Base-by-base conservation (phyloP, 345 rosid genomes). In the Dipteronia dyeriana region DNA sequence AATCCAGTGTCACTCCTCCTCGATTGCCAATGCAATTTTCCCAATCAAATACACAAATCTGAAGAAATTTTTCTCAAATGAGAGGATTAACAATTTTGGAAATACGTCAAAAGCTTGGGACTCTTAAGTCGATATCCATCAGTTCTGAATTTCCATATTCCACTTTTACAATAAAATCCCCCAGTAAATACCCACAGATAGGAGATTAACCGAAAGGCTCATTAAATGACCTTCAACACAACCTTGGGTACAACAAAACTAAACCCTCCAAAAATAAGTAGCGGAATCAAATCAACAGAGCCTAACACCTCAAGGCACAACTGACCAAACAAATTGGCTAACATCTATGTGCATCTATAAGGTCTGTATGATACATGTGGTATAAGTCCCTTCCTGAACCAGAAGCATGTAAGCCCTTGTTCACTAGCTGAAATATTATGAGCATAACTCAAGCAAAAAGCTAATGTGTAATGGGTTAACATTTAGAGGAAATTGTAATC, bases 291-390 rank as follows among this genome's bases (percentile, higher is more conserved):
- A 0, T 57, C 23, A 5, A 19, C 23, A 19, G 20, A 57, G 51
- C 67, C 57, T 61, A 45, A 25, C 25, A 47, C 51, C 41, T 6
- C 13, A 14, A 59, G 13, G 41, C 23, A 31, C 47, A 7, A 56
- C 19, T 57, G 2, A 57, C 47, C 68, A 60, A 23, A 71, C 34
- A 73, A 39, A 73, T 39, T 60, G 56, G 54, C 19, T n/a, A 53
- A 59, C 49, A 10, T 72, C 66, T 31, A 70, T 45, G 3, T 4
- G 19, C 57, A 34, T 34, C 38, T 34, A 34, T 31, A 34, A 34
- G 38, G 38, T 34, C 38, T 34, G 38, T 34, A 34, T 34, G 38
- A 34, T 34, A 34, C 38, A 34, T 34, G 38, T 34, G 38, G 38
- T 34, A 34, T 5, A 34, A 34, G 38, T 34, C 38, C 4, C 38